phyloP scores from a whole-genome alignment of 176 grass and related monocot genomes.

The Carex kokanica region DNA sequence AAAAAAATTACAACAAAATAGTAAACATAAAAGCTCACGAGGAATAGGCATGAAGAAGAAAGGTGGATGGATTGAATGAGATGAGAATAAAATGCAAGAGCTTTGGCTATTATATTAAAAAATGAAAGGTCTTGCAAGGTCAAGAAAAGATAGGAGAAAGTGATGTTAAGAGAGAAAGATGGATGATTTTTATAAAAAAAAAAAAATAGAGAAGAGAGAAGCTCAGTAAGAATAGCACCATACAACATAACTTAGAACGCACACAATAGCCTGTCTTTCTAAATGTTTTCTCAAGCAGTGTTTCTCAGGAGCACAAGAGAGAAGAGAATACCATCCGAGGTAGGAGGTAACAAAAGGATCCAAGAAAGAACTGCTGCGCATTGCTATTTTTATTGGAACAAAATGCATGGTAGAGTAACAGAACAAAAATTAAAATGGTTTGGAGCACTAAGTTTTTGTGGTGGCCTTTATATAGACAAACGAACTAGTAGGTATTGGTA shows the following conservation, averaged over 20 bases:
- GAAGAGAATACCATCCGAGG: slow-evolving; percentile 11
- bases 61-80: not conserved
- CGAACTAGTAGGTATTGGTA: not conserved
- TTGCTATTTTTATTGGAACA: not conserved
- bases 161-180: not conserved
- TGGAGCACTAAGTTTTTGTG: not conserved
- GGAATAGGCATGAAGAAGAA: slow-evolving; percentile 29
- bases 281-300: not conserved
- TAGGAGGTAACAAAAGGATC: not conserved
- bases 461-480: slow-evolving; percentile 28
- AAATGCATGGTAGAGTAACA: not conserved
- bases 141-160: slow-evolving; percentile 24
- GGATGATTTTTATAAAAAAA: not conserved
- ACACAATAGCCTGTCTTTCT: not conserved
- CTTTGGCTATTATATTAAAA: not conserved
- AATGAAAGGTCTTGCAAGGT: slow-evolving; percentile 53
- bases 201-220: not conserved
- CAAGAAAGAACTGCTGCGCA: not conserved
- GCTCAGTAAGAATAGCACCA: slow-evolving; percentile 41
- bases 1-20: not conserved
- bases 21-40: slow-evolving; percentile 42
- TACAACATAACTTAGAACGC: not conserved
- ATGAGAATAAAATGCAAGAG: not conserved
- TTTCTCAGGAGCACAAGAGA: slow-evolving; percentile 2
- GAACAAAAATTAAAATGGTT: not conserved